A percentile compares a stretch with the other conserved stretches of the same genome.
These are phyloP conservation scores for Rhododendron henanense DNA, from an alignment of 148 eudicot species.

Conservation along the genomic window DNA sequence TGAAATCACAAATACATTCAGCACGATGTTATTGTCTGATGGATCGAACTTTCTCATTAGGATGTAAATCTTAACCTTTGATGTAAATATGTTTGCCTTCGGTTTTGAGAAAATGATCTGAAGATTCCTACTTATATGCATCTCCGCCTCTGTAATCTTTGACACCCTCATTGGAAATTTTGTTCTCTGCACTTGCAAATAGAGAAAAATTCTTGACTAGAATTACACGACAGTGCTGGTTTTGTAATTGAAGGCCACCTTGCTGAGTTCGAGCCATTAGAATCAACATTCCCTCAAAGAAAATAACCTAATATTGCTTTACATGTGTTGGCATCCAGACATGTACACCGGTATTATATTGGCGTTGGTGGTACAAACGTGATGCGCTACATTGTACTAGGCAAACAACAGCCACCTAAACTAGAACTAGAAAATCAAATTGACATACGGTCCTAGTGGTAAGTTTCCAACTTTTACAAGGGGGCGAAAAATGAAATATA, in stretches of 20 bases:
- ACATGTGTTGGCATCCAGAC: neutral
- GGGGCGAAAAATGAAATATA: neutral
- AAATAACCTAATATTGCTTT: neutral
- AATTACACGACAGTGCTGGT: neutral
- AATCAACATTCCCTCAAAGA: neutral
- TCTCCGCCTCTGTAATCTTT: neutral
- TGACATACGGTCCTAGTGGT: neutral
- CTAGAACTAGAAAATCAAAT: neutral
- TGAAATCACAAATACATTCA: neutral
- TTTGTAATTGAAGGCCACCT: neutral
- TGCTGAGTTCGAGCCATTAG: neutral
- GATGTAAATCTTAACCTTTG: neutral
- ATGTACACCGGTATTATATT: neutral
- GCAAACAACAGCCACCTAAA: neutral
- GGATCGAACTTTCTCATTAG: neutral
- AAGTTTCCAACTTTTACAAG: neutral
- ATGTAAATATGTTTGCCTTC: neutral
- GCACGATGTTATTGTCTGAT: neutral
- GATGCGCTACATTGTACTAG: neutral
- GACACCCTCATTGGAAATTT: neutral
- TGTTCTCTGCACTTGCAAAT: neutral
- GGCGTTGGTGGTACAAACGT: neutral
- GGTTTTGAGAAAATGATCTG: neutral
- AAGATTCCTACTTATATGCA: neutral
- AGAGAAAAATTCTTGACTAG: neutral